Conservation (phyloP, 768 basidiomycete genomes). For the Sutorius australiensis region DNA sequence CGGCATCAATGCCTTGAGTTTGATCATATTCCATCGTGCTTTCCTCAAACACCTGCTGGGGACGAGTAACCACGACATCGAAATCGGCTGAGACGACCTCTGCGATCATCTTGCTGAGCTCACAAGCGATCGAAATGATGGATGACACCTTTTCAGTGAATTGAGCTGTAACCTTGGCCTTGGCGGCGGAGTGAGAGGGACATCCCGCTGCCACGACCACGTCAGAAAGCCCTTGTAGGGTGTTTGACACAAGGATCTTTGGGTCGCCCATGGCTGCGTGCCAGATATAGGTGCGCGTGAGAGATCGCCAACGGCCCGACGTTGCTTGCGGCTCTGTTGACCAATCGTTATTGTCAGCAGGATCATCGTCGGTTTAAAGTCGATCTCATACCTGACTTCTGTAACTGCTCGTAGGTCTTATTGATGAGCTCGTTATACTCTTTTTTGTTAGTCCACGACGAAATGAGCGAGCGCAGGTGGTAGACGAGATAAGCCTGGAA, state of each 20-base stretch:
- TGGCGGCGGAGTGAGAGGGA: neutral
- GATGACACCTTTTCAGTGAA: conserved; percentile 4
- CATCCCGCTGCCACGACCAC: conserved; percentile 9
- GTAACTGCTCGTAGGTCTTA: conserved; percentile 5
- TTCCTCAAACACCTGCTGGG: conserved; percentile 1
- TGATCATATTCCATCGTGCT: conserved; percentile 6
- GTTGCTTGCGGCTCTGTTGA: conserved; percentile 6
- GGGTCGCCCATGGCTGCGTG: neutral
- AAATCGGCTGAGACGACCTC: conserved; percentile 10
- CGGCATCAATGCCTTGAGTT: neutral
- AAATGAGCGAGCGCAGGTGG: conserved; percentile 1
- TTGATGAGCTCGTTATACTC: no score
- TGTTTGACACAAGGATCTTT: neutral
- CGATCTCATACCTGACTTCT: neutral
- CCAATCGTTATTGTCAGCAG: neutral
- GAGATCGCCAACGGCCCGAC: conserved; percentile 9
- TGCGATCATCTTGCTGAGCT: conserved; percentile 8
- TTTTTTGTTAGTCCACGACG: conserved; percentile 9
- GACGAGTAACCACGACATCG: neutral
- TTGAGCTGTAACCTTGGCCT: neutral
- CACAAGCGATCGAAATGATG: conserved; percentile 1
- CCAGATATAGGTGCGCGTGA: neutral
- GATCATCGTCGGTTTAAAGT: neutral
- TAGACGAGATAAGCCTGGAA: conserved; percentile 5
- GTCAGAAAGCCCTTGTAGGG: conserved; percentile 1